These are phyloP conservation scores for Spatholobus suberectus DNA, from an alignment of 306 rosid species.

Conservation along the genomic window DNA sequence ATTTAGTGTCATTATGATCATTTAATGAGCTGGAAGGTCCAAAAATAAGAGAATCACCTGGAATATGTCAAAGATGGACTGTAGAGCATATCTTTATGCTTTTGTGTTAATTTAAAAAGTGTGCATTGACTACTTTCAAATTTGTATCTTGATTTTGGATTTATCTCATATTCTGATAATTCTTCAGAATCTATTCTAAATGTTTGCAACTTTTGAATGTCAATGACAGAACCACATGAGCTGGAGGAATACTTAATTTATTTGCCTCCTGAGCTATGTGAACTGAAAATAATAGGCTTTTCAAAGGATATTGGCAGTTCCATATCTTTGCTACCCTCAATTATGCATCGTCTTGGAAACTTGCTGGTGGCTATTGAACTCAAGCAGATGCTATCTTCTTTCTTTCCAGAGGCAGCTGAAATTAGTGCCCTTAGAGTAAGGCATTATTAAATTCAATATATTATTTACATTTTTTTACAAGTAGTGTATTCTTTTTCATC, in stretches of 20 bases:
- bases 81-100: too few relatives aligned
- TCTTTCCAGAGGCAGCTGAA: conserved; percentile 80
- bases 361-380: conserved; percentile 90
- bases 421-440: conserved; percentile 75
- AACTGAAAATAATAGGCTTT: conserved; percentile 85
- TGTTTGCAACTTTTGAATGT: conserved; percentile 43
- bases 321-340: conserved; percentile 86
- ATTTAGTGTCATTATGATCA: background rate
- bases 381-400: conserved; percentile 59
- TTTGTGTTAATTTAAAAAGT: too few relatives aligned
- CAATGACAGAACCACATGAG: conserved; percentile 61
- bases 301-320: conserved; percentile 97
- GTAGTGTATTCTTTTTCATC: background rate
- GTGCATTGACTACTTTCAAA: background rate
- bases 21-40: background rate
- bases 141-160: conserved; percentile 35
- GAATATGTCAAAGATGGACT: background rate
- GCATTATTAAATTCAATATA: conserved; percentile 32
- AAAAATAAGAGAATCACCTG: background rate
- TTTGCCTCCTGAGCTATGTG: conserved; percentile 90
- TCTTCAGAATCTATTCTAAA: conserved; percentile 13
- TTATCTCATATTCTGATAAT: conserved; percentile 31
- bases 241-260: conserved; percentile 65
- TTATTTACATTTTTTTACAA: conserved; percentile 12
- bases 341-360: conserved; percentile 96